Evolutionary conservation across 2,329 filamentous ascomycete species (phyloP).

Genomic region (Penicillium olsonii): DNA sequence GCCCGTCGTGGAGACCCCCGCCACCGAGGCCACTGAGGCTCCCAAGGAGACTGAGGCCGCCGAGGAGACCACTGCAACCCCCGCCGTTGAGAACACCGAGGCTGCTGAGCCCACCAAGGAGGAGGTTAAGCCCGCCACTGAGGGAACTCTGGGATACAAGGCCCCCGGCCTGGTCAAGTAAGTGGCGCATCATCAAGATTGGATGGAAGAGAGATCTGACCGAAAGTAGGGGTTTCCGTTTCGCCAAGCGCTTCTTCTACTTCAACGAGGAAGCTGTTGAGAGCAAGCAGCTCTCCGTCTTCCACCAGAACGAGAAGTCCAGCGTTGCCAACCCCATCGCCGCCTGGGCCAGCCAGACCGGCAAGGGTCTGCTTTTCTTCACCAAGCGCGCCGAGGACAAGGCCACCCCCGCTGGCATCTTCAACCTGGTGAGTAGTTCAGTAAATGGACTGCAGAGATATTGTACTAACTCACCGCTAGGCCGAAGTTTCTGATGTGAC

Average conservation of each 20-base stretch:
- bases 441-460: not conserved
- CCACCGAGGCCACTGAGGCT: slow-evolving; percentile 14
- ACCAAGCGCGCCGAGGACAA: slow-evolving; percentile 83
- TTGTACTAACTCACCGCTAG: slow-evolving; percentile 47
- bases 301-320: slow-evolving; percentile 87
- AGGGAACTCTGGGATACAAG: slow-evolving; percentile 89
- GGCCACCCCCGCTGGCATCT: slow-evolving; percentile 74
- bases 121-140: slow-evolving; percentile 70
- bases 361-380: slow-evolving; percentile 92
- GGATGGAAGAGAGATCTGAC: slow-evolving; percentile 15
- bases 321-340: slow-evolving; percentile 74
- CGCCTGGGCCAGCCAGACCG: slow-evolving; percentile 89
- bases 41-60: slow-evolving; percentile 14
- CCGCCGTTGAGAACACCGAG: slow-evolving; percentile 16
- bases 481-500: slow-evolving; percentile 70
- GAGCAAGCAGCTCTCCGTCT: slow-evolving; percentile 70
- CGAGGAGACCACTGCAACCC: slow-evolving; percentile 12
- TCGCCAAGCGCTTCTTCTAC: slow-evolving; percentile 93
- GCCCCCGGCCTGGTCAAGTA: slow-evolving; percentile 87
- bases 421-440: slow-evolving; percentile 71
- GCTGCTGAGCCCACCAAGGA: slow-evolving; percentile 24
- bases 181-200: slow-evolving; percentile 38
- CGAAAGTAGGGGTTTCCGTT: slow-evolving; percentile 73
- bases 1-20: slow-evolving; percentile 14
- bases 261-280: slow-evolving; percentile 74